A percentile compares a stretch with the other conserved stretches of the same genome.
phyloP scores from a whole-genome alignment of 2,329 filamentous ascomycete genomes.

The Nothophoma quercina region DNA sequence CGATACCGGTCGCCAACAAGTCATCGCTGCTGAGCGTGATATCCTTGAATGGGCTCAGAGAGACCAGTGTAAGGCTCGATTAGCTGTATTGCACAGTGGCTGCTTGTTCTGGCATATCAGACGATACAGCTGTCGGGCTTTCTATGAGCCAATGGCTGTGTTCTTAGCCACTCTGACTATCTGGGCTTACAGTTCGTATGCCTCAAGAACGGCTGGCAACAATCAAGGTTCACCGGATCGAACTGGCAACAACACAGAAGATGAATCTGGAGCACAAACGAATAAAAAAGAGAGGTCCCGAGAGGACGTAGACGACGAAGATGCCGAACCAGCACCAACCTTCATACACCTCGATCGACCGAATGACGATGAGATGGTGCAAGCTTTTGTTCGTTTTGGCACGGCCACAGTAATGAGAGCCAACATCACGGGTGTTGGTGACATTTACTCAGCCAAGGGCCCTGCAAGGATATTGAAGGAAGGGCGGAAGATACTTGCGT shows the following conservation, averaged over 20 bases:
- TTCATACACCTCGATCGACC: constrained; percentile 64
- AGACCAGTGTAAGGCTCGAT: constrained; percentile 63
- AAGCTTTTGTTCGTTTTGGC: constrained; percentile 62
- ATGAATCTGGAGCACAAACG: background rate
- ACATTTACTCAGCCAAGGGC: constrained; percentile 15
- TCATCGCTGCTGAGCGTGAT: constrained; percentile 38
- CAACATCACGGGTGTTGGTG: constrained; percentile 15
- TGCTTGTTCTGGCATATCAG: constrained; percentile 62
- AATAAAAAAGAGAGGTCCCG: no score
- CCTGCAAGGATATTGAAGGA: constrained; percentile 14
- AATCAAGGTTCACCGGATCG: background rate
- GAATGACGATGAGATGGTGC: constrained; percentile 65
- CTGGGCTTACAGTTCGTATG: constrained; percentile 54
- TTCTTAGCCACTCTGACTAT: constrained; percentile 57
- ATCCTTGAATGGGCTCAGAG: constrained; percentile 59
- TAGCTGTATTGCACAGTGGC: constrained; percentile 62
- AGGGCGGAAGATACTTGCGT: constrained; percentile 16
- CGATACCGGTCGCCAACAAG: background rate
- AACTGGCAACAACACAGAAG: background rate
- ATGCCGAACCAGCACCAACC: constrained; percentile 39
- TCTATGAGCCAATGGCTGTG: constrained; percentile 56
- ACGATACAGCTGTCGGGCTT: constrained; percentile 57
- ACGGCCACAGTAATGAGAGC: constrained; percentile 11
- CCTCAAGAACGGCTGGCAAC: constrained; percentile 1
- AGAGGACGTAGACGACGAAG: background rate